Conservation (phyloP, 78 protist genomes). For the Protostelium mycophagum region DNA sequence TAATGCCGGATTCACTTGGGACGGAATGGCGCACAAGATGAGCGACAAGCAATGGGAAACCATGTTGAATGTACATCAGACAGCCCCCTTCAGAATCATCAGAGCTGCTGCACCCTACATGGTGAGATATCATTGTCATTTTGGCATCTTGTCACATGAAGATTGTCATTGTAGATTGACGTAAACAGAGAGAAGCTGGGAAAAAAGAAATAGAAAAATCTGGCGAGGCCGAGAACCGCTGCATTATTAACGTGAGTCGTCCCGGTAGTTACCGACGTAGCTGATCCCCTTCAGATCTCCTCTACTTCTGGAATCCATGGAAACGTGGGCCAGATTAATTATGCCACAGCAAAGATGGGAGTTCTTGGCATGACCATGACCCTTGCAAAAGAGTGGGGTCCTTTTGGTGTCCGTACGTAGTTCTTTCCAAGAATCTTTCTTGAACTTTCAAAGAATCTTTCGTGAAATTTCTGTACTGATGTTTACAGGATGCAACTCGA, state of each 20-base stretch:
- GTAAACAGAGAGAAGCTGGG: slow-evolving; percentile 26
- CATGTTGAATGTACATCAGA: not conserved
- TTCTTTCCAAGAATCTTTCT: not conserved
- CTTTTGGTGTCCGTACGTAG: slow-evolving; percentile 5
- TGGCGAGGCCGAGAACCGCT: not conserved
- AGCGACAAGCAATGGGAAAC: slow-evolving; percentile 10
- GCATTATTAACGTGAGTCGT: slow-evolving; percentile 9
- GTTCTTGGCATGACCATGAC: slow-evolving; percentile 45
- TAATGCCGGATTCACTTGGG: slow-evolving; percentile 14
- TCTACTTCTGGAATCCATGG: slow-evolving; percentile 40
- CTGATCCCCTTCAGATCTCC: slow-evolving; percentile 1
- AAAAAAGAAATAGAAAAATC: slow-evolving; percentile 5
- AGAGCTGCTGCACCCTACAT: slow-evolving; percentile 24
- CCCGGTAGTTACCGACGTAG: not conserved
- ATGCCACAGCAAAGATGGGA: slow-evolving; percentile 38
- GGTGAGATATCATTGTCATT: not conserved
- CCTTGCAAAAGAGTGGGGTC: slow-evolving; percentile 37
- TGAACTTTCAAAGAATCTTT: too few relatives aligned
- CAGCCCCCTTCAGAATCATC: slow-evolving; percentile 25
- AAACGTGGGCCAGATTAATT: slow-evolving; percentile 37
- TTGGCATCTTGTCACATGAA: not conserved
- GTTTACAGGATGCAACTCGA: slow-evolving; percentile 18
- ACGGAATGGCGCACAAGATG: slow-evolving; percentile 6
- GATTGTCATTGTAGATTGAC: not conserved
- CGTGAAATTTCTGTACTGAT: too few relatives aligned